Evolutionary conservation across 345 rosid genomes (phyloP).

Genomic region (Sapria himalayana): DNA sequence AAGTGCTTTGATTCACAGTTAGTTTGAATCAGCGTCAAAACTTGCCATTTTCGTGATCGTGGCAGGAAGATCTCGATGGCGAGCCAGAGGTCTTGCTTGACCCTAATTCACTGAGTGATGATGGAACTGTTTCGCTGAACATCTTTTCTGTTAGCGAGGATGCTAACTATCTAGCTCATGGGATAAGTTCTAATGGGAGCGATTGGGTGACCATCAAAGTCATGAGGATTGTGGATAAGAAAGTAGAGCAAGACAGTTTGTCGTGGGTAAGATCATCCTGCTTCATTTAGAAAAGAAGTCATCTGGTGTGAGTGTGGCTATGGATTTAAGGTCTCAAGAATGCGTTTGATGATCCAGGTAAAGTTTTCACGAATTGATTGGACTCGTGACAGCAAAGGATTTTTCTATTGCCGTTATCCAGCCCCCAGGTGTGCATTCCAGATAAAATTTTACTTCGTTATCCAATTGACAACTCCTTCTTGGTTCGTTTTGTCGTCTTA

Average conservation of each 20-base stretch:
- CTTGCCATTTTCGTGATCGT: not conserved
- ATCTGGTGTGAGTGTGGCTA: too few relatives aligned
- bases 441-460: not conserved
- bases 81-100: conserved; percentile 67
- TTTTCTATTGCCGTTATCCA: conserved; percentile 84
- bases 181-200: conserved; percentile 72
- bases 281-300: not conserved
- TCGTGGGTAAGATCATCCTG: conserved; percentile 43
- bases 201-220: conserved; percentile 83
- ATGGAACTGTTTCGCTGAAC: conserved; percentile 62
- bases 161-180: conserved; percentile 59
- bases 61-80: conserved; percentile 53
- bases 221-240: conserved; percentile 39
- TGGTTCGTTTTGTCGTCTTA: too few relatives aligned
- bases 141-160: conserved; percentile 41
- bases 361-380: conserved; percentile 64
- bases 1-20: too few relatives aligned
- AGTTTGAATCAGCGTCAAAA: too few relatives aligned
- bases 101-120: conserved; percentile 65
- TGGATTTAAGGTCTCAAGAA: too few relatives aligned
- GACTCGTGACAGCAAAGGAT: conserved; percentile 80
- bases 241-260: conserved; percentile 44
- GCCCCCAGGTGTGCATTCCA: conserved; percentile 40
- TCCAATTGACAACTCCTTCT: too few relatives aligned
- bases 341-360: conserved; percentile 19